These are phyloP conservation scores for Lodderomyces elongisporus DNA, from an alignment of 1,139 yeast species.

Conservation along the genomic window DNA sequence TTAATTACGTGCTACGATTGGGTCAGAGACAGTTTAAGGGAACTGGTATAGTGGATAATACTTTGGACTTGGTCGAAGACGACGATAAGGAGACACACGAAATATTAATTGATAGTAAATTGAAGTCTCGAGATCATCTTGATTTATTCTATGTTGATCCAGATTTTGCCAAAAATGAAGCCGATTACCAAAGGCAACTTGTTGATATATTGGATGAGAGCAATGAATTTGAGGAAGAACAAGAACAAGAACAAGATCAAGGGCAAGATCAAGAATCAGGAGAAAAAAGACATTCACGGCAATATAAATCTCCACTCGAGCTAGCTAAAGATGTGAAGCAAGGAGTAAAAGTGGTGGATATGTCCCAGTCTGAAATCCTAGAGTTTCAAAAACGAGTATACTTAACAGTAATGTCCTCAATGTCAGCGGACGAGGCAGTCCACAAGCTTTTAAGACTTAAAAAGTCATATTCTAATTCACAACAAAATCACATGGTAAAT, in stretches of 20 bases:
- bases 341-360: slow-evolving; percentile 37
- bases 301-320: no score
- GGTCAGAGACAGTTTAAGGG: slow-evolving; percentile 46
- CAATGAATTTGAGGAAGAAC: slow-evolving; percentile 11
- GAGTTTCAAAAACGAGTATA: slow-evolving; percentile 72
- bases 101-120: slow-evolving; percentile 43
- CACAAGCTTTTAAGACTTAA: slow-evolving; percentile 66
- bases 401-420: slow-evolving; percentile 82
- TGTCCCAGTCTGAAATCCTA: slow-evolving; percentile 62
- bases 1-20: slow-evolving; percentile 50
- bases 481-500: slow-evolving; percentile 13
- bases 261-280: no score
- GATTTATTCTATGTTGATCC: slow-evolving; percentile 52
- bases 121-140: slow-evolving; percentile 44
- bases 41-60: slow-evolving; percentile 33
- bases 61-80: slow-evolving; percentile 59
- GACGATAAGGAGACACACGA: slow-evolving; percentile 60
- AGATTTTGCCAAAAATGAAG: slow-evolving; percentile 49
- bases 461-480: slow-evolving; percentile 28
- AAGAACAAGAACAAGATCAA: slow-evolving; percentile 13
- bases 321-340: slow-evolving; percentile 8
- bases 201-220: slow-evolving; percentile 14
- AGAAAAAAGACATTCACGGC: no score
- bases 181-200: slow-evolving; percentile 21
- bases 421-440: slow-evolving; percentile 90